Evolutionary conservation across 352 stramenopile genomes (phyloP).

Genomic region (Phytophthora sojae): DNA sequence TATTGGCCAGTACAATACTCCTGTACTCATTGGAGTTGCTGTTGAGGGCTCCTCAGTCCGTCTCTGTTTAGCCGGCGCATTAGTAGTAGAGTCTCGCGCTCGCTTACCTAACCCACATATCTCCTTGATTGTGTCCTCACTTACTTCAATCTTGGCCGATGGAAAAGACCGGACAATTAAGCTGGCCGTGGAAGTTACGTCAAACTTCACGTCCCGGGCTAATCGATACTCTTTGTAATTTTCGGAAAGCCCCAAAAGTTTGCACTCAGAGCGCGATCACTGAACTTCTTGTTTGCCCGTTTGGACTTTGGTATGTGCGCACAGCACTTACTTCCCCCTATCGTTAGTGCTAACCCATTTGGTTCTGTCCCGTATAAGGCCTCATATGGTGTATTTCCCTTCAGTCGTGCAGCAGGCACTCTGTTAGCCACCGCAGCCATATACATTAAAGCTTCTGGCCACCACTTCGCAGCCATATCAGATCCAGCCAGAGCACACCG

Average conservation of each 20-base stretch:
- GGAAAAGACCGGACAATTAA: conserved; percentile 6
- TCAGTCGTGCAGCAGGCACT: conserved; percentile 9
- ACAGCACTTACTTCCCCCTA: neutral
- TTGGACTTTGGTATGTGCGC: neutral
- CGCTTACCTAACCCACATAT: neutral
- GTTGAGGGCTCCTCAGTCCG: neutral
- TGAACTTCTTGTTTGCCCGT: neutral
- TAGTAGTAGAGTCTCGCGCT: neutral
- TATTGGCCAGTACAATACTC: no score
- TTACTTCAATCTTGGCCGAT: neutral
- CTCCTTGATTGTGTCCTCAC: neutral
- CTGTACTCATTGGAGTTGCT: neutral
- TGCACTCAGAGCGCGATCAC: neutral
- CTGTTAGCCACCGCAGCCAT: conserved; percentile 9
- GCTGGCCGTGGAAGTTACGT: neutral
- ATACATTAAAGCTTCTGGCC: conserved; percentile 11
- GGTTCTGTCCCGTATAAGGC: conserved; percentile 11
- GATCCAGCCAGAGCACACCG: conserved; percentile 5
- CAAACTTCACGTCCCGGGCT: conserved; percentile 6
- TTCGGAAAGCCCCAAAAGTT: neutral
- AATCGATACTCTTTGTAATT: neutral
- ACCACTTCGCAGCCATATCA: conserved; percentile 11
- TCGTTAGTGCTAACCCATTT: neutral
- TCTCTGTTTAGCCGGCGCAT: neutral
- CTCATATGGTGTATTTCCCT: conserved; percentile 11